These are phyloP conservation scores for Penicillium parvum DNA, from an alignment of 495 filamentous ascomycete species.

Conservation along the genomic window DNA sequence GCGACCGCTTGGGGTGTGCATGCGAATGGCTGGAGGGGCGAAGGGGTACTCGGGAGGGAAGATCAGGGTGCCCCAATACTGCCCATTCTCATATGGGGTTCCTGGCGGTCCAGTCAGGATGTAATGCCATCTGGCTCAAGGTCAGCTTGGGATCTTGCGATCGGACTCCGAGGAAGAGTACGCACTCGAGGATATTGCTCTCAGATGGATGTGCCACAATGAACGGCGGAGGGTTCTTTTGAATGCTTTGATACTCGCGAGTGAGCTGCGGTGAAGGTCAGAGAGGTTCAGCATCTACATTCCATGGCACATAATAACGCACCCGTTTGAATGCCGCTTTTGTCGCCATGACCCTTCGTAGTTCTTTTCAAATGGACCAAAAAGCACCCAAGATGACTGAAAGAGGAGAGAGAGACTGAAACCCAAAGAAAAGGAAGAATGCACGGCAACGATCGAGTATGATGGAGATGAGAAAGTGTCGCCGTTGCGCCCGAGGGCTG, in stretches of 20 bases:
- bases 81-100: slow-evolving; percentile 89
- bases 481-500: slow-evolving; percentile 3
- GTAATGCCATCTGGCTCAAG: slow-evolving; percentile 81
- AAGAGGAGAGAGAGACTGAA: background rate
- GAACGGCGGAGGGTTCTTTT: slow-evolving; percentile 87
- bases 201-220: slow-evolving; percentile 94
- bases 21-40: slow-evolving; percentile 93
- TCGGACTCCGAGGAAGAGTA: slow-evolving; percentile 2
- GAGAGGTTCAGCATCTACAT: background rate
- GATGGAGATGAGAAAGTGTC: background rate
- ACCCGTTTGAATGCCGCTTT: slow-evolving; percentile 81
- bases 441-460: background rate
- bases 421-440: background rate
- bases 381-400: too few relatives aligned
- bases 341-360: slow-evolving; percentile 86
- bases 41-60: slow-evolving; percentile 97
- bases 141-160: background rate
- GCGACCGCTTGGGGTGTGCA: slow-evolving; percentile 95
- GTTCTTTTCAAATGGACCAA: too few relatives aligned
- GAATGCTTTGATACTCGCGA: slow-evolving; percentile 89
- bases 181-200: slow-evolving; percentile 86
- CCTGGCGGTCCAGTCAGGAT: slow-evolving; percentile 93
- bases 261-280: slow-evolving; percentile 58
- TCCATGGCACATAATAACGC: slow-evolving; percentile 28
- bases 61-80: slow-evolving; percentile 96